Conservation (phyloP, 371 early-diverging fungal species). For the Mortierella sp. region DNA sequence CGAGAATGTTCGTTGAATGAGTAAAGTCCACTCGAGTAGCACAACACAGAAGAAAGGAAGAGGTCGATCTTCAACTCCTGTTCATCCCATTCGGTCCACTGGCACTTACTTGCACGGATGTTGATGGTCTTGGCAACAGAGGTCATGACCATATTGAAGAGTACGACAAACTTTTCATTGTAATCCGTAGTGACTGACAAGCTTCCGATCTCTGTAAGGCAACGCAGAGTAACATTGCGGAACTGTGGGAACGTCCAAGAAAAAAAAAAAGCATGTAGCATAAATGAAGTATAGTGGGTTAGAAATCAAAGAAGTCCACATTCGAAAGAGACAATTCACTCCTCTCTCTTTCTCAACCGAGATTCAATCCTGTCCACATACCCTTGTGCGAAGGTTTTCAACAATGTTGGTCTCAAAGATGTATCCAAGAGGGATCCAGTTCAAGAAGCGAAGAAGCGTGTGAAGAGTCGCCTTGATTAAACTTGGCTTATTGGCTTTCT, state of each 20-base stretch:
- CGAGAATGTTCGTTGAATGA: not conserved
- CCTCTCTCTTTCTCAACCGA: not conserved
- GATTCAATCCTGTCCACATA: constrained; percentile 42
- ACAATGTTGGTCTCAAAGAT: constrained; percentile 97
- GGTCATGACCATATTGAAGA: constrained; percentile 84
- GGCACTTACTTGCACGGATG: constrained; percentile 64
- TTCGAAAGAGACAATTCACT: not conserved
- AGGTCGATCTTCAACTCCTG: not conserved
- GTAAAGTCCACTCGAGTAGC: not conserved
- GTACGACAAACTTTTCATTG: constrained; percentile 80
- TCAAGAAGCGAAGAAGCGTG: constrained; percentile 93
- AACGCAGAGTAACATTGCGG: constrained; percentile 94
- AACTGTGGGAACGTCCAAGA: constrained; percentile 85
- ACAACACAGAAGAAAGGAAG: not conserved
- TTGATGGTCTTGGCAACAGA: constrained; percentile 78
- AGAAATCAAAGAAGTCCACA: not conserved
- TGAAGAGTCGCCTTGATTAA: constrained; percentile 93
- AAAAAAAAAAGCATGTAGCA: constrained; percentile 55
- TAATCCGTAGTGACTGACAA: constrained; percentile 81
- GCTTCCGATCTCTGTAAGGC: constrained; percentile 93
- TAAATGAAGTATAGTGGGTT: not conserved
- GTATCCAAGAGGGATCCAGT: constrained; percentile 97
- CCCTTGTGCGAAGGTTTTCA: constrained; percentile 82
- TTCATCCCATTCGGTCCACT: constrained; percentile 22
- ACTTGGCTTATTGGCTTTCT: constrained; percentile 88